Base-by-base conservation (phyloP, 2,329 filamentous ascomycete genomes). In the Fusarium irregulare region DNA sequence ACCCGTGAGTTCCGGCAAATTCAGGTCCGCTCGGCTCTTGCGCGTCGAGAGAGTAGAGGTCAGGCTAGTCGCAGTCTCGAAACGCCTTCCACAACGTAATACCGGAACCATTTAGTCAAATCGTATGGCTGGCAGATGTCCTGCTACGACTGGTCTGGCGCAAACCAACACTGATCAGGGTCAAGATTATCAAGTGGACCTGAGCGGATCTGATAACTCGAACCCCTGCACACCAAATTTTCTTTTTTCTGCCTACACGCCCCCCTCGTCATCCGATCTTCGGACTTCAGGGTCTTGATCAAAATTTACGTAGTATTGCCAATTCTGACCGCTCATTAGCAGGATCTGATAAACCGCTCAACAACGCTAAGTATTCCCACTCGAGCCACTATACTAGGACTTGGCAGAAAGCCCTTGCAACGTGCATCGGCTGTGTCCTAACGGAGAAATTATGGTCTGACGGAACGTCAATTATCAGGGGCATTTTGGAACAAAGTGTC, bases 151-250 rank as follows among this genome's bases (percentile, higher is more conserved):
- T 44, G 37, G 50, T 53, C 25, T 51, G 45, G 49, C 54, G 40
- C 54, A 54, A 68, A 68, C 65, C 54, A 68, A 60, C 58, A 59
- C 34, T 42, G 30, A 27, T 51, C 58, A 49, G 47, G 42, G 66
- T 58, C 23, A 51, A 64, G 47, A 66, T 63, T 57, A 25, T 58
- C 47, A 40, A 51, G 69, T 65, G 69, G 60, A 40, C 41, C 58
- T 63, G 60, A 56, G 71, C 73, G 73, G 73, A 75, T 75, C 73
- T 70, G 73, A 75, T 75, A 75, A 75, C 67, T 55, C 53, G 58
- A 66, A 60, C 53, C 54, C 54, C 60, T 50, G 51, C 34, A n/a
- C 30, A 30, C 42, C 34, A 30, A 42, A 41, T 44, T 57, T 34
- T 45, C 25, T 28, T 47, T 46, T 45, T 51, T 40, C 27, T 28